These are phyloP conservation scores for Talaromyces albobiverticillius DNA, from an alignment of 2,329 filamentous ascomycete species.

Conservation along the genomic window DNA sequence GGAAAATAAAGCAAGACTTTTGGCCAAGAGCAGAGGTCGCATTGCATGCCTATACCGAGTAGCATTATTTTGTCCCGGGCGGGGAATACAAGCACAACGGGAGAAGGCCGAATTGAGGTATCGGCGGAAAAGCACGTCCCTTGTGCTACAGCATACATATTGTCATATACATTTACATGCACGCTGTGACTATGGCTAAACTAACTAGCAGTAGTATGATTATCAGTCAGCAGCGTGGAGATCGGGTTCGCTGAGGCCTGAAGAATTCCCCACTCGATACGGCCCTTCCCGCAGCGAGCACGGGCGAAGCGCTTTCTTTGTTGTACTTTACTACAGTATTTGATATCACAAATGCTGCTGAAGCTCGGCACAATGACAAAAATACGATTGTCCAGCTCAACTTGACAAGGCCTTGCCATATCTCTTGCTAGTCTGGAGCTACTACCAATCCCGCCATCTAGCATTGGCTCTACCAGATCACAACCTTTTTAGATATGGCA, in stretches of 20 bases:
- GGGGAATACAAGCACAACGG: neutral
- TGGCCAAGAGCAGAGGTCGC: neutral
- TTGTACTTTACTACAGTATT: too few species aligned
- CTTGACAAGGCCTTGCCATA: too few species aligned
- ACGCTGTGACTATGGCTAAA: neutral
- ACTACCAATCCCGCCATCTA: neutral
- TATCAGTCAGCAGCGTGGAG: neutral
- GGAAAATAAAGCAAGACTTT: neutral
- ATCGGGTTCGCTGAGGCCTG: slow-evolving; percentile 4
- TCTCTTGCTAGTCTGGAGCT: too few species aligned
- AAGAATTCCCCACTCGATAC: slow-evolving; percentile 1
- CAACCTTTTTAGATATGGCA: too few species aligned
- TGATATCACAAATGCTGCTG: too few species aligned
- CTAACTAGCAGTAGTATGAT: neutral
- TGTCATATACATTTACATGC: neutral
- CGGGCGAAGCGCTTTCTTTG: too few species aligned
- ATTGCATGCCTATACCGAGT: neutral
- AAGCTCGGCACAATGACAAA: too few species aligned
- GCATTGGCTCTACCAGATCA: too few species aligned
- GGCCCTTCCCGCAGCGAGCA: slow-evolving; percentile 4
- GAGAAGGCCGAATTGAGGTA: neutral
- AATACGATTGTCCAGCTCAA: too few species aligned
- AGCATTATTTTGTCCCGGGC: neutral
- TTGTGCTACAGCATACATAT: too few species aligned
- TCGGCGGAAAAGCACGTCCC: neutral